Evolutionary conservation across 192 early-diverging fungal genomes (phyloP).

Genomic region (Paraglomus occultum): DNA sequence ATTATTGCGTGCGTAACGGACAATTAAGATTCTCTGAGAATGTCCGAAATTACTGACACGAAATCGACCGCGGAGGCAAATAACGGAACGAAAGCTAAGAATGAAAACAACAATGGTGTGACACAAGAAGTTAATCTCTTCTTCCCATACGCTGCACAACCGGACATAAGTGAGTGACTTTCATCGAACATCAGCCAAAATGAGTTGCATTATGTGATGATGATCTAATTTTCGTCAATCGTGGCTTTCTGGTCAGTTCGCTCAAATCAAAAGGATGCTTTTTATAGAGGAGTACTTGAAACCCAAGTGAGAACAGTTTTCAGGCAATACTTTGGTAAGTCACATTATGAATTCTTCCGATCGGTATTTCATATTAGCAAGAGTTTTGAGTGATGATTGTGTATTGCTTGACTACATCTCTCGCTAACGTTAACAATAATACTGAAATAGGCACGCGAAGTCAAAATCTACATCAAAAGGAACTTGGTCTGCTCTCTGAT

Average conservation of each 20-base stretch:
- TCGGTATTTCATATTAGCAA: background rate
- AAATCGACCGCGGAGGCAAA: no score
- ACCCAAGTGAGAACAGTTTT: slow-evolving; percentile 61
- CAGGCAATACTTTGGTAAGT: slow-evolving; percentile 61
- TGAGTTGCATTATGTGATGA: background rate
- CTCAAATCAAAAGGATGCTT: slow-evolving; percentile 86
- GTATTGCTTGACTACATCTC: background rate
- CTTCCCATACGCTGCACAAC: slow-evolving; percentile 73
- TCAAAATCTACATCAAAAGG: slow-evolving; percentile 61
- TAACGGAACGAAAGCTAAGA: no score
- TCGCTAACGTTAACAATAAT: background rate
- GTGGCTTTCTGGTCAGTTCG: slow-evolving; percentile 53
- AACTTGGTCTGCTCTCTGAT: slow-evolving; percentile 60
- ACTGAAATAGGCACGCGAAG: slow-evolving; percentile 49
- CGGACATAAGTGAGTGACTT: slow-evolving; percentile 64
- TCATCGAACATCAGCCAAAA: background rate
- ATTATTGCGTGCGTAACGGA: no score
- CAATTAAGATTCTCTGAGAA: no score
- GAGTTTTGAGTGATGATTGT: background rate
- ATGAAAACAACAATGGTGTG: no score
- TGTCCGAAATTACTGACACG: no score
- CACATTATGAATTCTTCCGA: background rate
- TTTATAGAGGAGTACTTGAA: slow-evolving; percentile 71
- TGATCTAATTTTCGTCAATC: background rate
- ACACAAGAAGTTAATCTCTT: slow-evolving; percentile 23